Evolutionary conservation across 2,329 filamentous ascomycete genomes (phyloP), one percentile per base, ranked within the genome.

Genomic region (Paecilomyces dactylethromorphus): DNA sequence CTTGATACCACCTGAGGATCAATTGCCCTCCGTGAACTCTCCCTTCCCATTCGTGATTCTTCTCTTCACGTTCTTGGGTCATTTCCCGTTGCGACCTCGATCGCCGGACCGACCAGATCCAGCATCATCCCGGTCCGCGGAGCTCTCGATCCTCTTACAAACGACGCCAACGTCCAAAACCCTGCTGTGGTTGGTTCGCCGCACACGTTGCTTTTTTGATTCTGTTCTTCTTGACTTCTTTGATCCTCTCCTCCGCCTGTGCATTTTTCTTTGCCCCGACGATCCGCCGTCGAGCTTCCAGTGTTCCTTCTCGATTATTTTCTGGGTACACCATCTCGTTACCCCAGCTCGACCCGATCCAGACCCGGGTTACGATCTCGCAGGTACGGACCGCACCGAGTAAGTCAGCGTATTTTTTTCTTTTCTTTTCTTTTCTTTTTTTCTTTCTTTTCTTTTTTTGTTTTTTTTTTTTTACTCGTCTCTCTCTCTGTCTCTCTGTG

Each of bases 81-180:
- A n/a, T n/a, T 18, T 21, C 21, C 15, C 39, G 39, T 45, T 18
- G 15, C 39, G 39, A 45, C 15, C 35, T 45, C 31, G 57, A 63
- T 62, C 57, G 59, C 26, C 60, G 59, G 33, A 21, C 31, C 53
- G 33, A 54, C 13, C 49, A 56, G 55, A 63, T 58, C 64, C 58
- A 66, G 63, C 62, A 64, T 65, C 61, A 65, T 64, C 61, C 61
- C 61, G 60, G 63, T 26, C 8, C 21, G 24, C 49, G 49, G 24
- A 15, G 18, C 24, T 29, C 22, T 24, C 22, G 50, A 52, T 29
- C 15, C 50, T 29, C 21, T 52, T 13, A 12, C 50, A 18, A 52
- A 29, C 50, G 50, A 45, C 39, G 39, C 39, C 39, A 45, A 45
- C 18, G 15, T 45, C 39, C 39, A n/a, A 45, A 45, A 18, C 39